A percentile compares a stretch with the other conserved stretches of the same genome.
Evolutionary conservation across 1,284 basidiomycete genomes (phyloP).

Genomic region (Fomitiporia mediterranea): DNA sequence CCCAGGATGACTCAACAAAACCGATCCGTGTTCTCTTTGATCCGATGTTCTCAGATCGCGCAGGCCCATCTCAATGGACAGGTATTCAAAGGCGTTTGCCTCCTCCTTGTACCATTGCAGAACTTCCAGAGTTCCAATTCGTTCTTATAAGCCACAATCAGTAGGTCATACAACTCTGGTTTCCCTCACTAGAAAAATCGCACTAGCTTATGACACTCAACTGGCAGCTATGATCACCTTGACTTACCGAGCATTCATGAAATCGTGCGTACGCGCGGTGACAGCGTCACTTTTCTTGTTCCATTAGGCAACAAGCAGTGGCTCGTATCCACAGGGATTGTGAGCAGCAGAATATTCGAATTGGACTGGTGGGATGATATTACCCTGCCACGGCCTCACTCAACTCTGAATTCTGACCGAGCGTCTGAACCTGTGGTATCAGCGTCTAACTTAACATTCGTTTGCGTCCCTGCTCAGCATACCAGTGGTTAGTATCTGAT

Average conservation of each 20-base stretch:
- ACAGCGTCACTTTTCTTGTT: constrained; percentile 28
- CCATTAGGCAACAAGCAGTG: constrained; percentile 28
- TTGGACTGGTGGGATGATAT: constrained; percentile 34
- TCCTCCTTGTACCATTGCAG: constrained; percentile 30
- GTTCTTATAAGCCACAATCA: constrained; percentile 35
- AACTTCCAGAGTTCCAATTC: constrained; percentile 32
- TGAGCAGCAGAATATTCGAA: constrained; percentile 26
- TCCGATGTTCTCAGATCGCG: constrained; percentile 32
- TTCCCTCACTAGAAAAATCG: not conserved
- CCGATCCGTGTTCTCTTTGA: constrained; percentile 32
- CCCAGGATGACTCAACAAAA: not conserved
- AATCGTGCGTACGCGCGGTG: constrained; percentile 23
- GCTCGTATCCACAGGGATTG: constrained; percentile 27
- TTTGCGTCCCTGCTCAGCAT: constrained; percentile 34
- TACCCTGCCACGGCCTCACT: not conserved
- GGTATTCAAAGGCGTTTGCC: constrained; percentile 29
- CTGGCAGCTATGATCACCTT: constrained; percentile 32
- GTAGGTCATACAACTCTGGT: constrained; percentile 24
- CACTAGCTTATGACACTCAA: not conserved
- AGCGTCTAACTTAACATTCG: constrained; percentile 24
- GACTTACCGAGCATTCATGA: constrained; percentile 28
- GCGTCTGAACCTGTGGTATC: not conserved
- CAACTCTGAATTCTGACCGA: not conserved
- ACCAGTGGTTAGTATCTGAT: constrained; percentile 26
- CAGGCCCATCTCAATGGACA: constrained; percentile 27